Evolutionary conservation across 305 asterid species (phyloP), one percentile per base, ranked within the genome.

Genomic region (Solanum hybrid): DNA sequence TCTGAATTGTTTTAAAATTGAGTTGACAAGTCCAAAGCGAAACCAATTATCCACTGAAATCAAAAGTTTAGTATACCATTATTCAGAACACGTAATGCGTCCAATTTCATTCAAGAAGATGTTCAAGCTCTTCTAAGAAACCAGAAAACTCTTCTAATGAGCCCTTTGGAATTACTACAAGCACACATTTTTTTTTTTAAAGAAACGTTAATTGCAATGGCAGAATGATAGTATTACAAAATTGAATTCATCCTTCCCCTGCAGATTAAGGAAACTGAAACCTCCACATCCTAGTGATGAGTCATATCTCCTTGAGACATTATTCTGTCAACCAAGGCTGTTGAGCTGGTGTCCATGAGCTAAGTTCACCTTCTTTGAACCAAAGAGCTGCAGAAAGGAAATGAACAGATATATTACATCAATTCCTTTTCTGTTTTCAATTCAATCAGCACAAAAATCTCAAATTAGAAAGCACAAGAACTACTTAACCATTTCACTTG

Each of bases 251-350:
- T 81, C 82, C 72, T 26, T 85, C 88, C 45, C 73, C 35, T 42
- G 36, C 38, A 76, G 51, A 71, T 73, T 36, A 88, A 87, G 32
- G 66, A 14, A 77, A 89, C 42, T 56, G 87, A 69, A 90, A 78
- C 88, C 90, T 87, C 91, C 56, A 86, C 26, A 24, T 35, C 37
- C 45, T 32, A 14, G 10, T 27, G n/a, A 60, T 13, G 78, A 78
- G 24, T 6, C 45, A 38, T 29, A 1, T 3, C 51, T 27, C 45
- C 32, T 7, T 4, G 32, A 24, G 40, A 81, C 32, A 76, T 91
- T 91, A 97, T 88, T 97, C 98, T 29, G 29, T 92, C 85, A 97
- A 85, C 98, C 99, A 97, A n/a, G 98, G 98, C 51, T 93, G 94
- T 89, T 92, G 94, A 90, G 84, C 94, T 3, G 98, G 96, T 78